Conservation (phyloP, 805 yeast species). For the Metschnikowia borealis region DNA sequence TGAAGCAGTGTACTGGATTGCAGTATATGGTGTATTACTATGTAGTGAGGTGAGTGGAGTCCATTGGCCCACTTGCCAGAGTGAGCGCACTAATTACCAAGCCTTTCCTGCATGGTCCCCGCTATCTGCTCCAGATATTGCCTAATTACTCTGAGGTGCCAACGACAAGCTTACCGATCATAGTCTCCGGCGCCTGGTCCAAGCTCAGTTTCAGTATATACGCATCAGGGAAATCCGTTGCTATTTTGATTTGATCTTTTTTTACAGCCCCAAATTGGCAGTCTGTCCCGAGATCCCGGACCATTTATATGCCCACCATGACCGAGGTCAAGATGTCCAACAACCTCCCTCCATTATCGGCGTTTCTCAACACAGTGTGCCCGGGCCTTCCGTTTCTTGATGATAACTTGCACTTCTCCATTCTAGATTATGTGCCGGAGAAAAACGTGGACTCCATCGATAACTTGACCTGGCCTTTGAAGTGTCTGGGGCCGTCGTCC, state of each 20-base stretch:
- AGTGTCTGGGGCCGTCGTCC: slow-evolving; percentile 12
- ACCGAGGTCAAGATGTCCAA: slow-evolving; percentile 7
- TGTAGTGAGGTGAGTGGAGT: too few relatives aligned
- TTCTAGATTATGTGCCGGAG: slow-evolving; percentile 15
- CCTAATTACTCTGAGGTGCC: not conserved
- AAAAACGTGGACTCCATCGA: slow-evolving; percentile 9
- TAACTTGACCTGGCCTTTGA: slow-evolving; percentile 26
- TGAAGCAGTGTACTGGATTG: too few relatives aligned
- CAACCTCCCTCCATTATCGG: slow-evolving; percentile 25
- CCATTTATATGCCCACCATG: not conserved
- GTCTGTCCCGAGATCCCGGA: not conserved
- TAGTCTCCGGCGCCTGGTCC: not conserved
- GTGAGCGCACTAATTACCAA: not conserved
- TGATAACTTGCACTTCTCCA: slow-evolving; percentile 31
- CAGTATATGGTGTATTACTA: too few relatives aligned
- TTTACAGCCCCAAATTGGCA: not conserved
- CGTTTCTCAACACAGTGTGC: slow-evolving; percentile 33
- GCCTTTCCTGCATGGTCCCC: not conserved
- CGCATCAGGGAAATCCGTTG: too few relatives aligned
- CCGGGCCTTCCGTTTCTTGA: slow-evolving; percentile 34
- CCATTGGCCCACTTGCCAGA: not conserved
- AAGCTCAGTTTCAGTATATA: too few relatives aligned
- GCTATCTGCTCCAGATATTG: not conserved
- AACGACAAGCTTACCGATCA: not conserved
- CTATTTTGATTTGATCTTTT: not conserved